Evolutionary conservation across 441 rosid species (phyloP).

Genomic region (Dalechampia spathulata): DNA sequence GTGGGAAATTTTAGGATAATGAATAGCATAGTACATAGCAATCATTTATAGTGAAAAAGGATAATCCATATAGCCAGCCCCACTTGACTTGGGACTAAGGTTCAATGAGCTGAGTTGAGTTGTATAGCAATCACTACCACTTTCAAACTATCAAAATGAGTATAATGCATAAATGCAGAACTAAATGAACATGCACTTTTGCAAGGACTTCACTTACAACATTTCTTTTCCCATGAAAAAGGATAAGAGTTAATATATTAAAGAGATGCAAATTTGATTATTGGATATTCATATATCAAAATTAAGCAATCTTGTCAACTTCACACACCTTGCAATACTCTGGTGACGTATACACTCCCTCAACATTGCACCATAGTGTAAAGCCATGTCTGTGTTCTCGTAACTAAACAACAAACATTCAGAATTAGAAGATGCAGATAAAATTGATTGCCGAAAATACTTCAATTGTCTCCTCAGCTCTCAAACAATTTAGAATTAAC

Average conservation of each 20-base stretch:
- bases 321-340: conserved; percentile 71
- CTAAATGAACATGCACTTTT: background rate
- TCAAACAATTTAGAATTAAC: background rate
- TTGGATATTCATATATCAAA: background rate
- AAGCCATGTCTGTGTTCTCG: conserved; percentile 80
- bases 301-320: conserved; percentile 2
- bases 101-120: too few relatives aligned
- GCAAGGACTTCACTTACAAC: background rate
- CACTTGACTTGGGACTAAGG: too few relatives aligned
- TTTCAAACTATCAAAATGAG: background rate
- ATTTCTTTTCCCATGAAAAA: background rate
- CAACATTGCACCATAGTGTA: conserved; percentile 95
- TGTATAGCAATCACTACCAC: background rate
- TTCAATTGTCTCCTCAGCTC: background rate
- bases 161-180: background rate
- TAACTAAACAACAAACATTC: conserved; percentile 41
- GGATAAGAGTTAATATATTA: background rate
- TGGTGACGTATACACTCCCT: conserved; percentile 99
- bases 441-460: background rate
- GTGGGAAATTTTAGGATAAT: background rate
- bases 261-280: background rate
- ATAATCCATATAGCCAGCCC: too few relatives aligned
- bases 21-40: too few relatives aligned
- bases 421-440: conserved; percentile 14
- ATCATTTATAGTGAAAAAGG: too few relatives aligned